A percentile compares a stretch with the other conserved stretches of the same genome.
These are phyloP conservation scores for Botrytis hyacinthi DNA, from an alignment of 2,329 filamentous ascomycete species.

Conservation along the genomic window DNA sequence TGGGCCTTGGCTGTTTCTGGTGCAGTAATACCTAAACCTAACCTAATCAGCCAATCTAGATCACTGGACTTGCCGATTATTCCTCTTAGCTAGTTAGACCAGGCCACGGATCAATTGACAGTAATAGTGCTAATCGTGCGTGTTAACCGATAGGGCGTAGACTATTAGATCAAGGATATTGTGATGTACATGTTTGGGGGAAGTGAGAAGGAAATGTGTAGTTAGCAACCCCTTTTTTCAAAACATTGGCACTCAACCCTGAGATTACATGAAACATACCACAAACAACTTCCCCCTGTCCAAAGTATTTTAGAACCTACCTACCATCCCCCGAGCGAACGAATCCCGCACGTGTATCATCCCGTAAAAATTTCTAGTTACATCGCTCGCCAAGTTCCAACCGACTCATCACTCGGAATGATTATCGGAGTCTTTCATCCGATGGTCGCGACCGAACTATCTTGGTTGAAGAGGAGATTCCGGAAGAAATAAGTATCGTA, in stretches of 20 bases:
- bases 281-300: neutral
- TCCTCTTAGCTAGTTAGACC: neutral
- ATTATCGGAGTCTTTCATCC: neutral
- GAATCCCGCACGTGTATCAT: neutral
- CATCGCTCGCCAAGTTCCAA: neutral
- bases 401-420: neutral
- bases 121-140: neutral
- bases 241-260: neutral
- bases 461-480: neutral
- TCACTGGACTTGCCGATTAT: neutral
- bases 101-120: neutral
- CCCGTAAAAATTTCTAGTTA: neutral
- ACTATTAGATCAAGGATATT: neutral
- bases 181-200: neutral
- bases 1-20: neutral
- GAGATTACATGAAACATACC: neutral
- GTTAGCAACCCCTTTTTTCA: neutral
- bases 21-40: neutral
- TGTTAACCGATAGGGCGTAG: neutral
- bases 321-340: neutral
- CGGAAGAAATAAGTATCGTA: neutral
- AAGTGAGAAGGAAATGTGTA: neutral
- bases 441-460: neutral
- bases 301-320: neutral
- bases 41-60: neutral